Evolutionary conservation across 441 rosid species (phyloP).

Genomic region (Gossypium schwendimanii): DNA sequence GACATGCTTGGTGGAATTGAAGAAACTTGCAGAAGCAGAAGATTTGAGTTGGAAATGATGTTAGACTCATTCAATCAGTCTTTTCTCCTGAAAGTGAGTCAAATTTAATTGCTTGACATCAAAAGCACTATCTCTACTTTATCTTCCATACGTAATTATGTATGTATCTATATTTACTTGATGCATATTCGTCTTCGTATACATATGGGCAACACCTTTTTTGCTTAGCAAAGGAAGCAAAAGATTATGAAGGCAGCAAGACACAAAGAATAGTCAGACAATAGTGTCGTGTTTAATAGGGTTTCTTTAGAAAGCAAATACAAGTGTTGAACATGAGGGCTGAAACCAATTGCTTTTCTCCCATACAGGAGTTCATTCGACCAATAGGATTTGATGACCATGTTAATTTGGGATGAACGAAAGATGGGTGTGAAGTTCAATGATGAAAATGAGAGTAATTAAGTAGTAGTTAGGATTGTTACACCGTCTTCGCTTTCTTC

Average conservation of each 20-base stretch:
- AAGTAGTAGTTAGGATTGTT: background rate
- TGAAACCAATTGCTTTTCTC: too few species aligned
- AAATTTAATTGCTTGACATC: background rate
- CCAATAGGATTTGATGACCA: background rate
- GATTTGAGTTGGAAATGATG: background rate
- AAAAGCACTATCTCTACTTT: background rate
- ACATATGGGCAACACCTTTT: background rate
- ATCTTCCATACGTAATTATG: background rate
- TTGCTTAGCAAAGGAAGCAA: background rate
- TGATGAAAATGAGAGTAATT: background rate
- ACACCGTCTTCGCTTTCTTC: background rate
- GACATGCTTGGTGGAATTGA: slow-evolving; percentile 28
- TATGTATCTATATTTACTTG: background rate
- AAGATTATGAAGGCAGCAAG: background rate
- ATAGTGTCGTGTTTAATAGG: too few species aligned
- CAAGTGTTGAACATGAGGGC: too few species aligned
- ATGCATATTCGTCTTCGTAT: background rate
- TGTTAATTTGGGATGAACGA: background rate
- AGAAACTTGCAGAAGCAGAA: background rate
- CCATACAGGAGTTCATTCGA: background rate
- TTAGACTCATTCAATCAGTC: background rate
- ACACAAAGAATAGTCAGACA: background rate
- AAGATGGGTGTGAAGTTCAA: background rate
- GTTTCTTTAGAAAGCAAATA: too few species aligned
- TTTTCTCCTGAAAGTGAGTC: background rate